Percentiles rank a stretch among this genome's conserved stretches.
Conservation (phyloP, 2,329 filamentous ascomycete species). For the Lojkania enalia region DNA sequence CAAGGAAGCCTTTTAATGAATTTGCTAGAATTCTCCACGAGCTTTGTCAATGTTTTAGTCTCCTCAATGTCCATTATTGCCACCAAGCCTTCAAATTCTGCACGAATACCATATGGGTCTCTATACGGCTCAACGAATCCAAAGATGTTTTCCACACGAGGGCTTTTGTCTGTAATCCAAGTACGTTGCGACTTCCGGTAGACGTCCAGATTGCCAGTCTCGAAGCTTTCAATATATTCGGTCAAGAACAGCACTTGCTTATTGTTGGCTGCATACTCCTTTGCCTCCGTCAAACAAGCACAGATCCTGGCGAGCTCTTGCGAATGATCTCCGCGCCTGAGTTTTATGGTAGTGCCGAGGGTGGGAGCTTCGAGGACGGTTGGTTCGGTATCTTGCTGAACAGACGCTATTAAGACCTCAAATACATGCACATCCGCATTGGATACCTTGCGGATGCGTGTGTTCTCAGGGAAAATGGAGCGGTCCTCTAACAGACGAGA, state of each 20-base stretch:
- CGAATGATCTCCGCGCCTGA: constrained; percentile 75
- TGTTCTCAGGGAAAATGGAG: constrained; percentile 18
- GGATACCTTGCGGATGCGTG: constrained; percentile 15
- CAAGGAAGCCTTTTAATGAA: constrained; percentile 38
- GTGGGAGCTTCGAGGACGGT: constrained; percentile 61
- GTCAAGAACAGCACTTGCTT: constrained; percentile 73
- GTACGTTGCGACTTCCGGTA: constrained; percentile 80
- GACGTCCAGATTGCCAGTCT: constrained; percentile 71
- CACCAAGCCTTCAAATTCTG: constrained; percentile 85
- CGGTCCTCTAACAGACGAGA: constrained; percentile 10
- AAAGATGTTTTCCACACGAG: constrained; percentile 77
- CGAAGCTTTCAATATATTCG: constrained; percentile 75
- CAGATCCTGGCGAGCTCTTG: constrained; percentile 72
- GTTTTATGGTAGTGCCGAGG: constrained; percentile 63
- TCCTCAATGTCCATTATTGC: constrained; percentile 51
- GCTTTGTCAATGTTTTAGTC: constrained; percentile 4
- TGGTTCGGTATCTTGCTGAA: constrained; percentile 65
- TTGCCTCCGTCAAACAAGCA: constrained; percentile 52
- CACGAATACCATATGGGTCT: constrained; percentile 78
- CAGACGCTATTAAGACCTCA: constrained; percentile 48
- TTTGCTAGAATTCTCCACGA: constrained; percentile 21
- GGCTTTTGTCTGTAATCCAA: constrained; percentile 83
- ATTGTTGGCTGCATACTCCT: constrained; percentile 71
- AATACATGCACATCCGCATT: background rate
- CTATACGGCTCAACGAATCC: constrained; percentile 87